Base-by-base conservation (phyloP, 257 asterid genomes). In the Eucommia ulmoides region DNA sequence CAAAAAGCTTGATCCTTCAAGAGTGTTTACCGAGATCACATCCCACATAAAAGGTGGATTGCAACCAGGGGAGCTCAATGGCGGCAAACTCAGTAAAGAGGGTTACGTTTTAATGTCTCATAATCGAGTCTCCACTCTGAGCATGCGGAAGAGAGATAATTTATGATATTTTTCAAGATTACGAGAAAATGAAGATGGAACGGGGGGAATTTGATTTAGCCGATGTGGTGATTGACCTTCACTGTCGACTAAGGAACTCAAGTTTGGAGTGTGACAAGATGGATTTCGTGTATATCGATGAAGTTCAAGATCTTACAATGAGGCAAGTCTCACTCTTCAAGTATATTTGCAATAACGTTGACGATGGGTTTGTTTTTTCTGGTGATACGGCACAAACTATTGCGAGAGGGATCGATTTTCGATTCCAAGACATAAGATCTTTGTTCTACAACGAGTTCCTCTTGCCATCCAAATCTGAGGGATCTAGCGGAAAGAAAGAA, bases 341-440 rank as follows among this genome's bases (percentile, higher is more conserved):
- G 54, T 60, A 76, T 52, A 56, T 82, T 38, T 78, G 93, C 67
- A 62, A 50, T 22, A 82, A 78, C 55, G 63, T 73, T 7, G 80
- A 78, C 3, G 84, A 78, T 23, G 93, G 93, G 0, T 82, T 76
- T 52, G 79, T 71, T 16, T 79, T 82, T 55, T 74, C 73, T 16
- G 85, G 88, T 21, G 93, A 82, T 44, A 82, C 93, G 0, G 88
- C 88, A 1, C 93, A 82, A 7, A 79, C 83, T 0, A 76, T 82
- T 56, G 88, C 88, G 0, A 65, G 81, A 45, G 85, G 88, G 38
- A 60, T 78, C 20, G 85, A 82, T 63, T 82, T 82, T 33, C 50
- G 88, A 45, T 82, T 82, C 48, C 79, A 82, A 65, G 93, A 79
- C 58, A 74, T 82, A 41, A 26, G 81, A 20, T 73, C 80, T 20